Base-by-base conservation (phyloP, 208 protist genomes). In the Acanthamoeba royreba region DNA sequence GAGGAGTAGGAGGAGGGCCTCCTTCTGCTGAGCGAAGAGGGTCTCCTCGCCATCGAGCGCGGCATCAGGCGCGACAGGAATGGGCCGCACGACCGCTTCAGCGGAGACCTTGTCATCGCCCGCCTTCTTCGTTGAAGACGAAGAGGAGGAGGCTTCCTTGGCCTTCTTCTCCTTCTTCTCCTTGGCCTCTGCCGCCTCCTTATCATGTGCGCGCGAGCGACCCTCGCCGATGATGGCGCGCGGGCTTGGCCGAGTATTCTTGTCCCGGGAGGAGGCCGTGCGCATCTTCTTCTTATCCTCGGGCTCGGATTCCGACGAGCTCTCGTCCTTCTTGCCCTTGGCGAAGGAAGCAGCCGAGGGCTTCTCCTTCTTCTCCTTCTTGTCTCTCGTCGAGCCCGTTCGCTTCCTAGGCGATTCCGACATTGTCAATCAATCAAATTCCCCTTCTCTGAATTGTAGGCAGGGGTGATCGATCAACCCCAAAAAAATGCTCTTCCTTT, bases 11-110 rank as follows among this genome's bases (percentile, higher is more conserved):
- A 96, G 46, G 13, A 95, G 83, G 61, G 83, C 90, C 38, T 94
- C 95, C 86, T 85, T 85, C 92, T 90, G 83, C 85, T 95, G 7
- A 33, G 85, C 94, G n/a, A 93, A 94, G 63, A 93, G 93, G 66
- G 90, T 83, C 38, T 79, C 94, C 33, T 95, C 94, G 53, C 92
- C 81, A 33, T 95, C 93, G 25, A 92, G 38, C n/a, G 92, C 93
- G 25, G 81, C 90, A 43, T 89, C 74, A 35, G 74, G 72, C 47
- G 85, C 89, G 2, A 94, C 38, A 9, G 89, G 33, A 72, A 94
- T 53, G 22, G 90, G 83, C 52, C 69, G 77, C 47, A 90, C 85
- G 1, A 94, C 83, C 55, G 93, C 94, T 28, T 93, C 88, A 31
- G 87, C 49, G n/a, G 89, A 46, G 4, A 87, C 66, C 15, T 43